Base-by-base conservation (phyloP, 805 yeast genomes). In the Clavispora fructus region DNA sequence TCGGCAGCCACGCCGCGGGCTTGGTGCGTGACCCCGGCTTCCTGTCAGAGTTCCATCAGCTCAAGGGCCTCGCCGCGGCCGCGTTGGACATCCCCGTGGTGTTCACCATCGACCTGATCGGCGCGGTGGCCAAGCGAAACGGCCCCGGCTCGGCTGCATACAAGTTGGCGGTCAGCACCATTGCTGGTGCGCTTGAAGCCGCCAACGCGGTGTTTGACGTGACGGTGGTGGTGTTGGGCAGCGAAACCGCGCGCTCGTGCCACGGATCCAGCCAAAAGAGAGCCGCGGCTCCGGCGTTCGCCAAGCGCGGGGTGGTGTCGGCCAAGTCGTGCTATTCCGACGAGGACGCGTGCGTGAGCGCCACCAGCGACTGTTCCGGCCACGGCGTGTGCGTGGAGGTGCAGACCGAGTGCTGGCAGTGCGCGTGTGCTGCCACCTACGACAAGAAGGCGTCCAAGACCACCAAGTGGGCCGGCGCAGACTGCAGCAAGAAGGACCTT, bases 401-500 rank as follows among this genome's bases (percentile, higher is more conserved):
- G 4, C 52, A 48, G 27, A 46, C 62, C 37, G 67, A 65, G 12
- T 73, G 79, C 59, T 80, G 78, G 77, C 64, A 69, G 40, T 80
- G 85, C 61, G 54, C 64, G 23, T 80, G 85, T 58, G 54, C 73
- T 2, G 58, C 82, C 13, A 68, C 77, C 6, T 63, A 58, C 40
- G 65, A 75, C 56, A 63, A 68, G 49, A 65, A 66, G 12, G 61
- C 68, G 12, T 68, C 69, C 32, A 67, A 68, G 48, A 78, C 83
- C 26, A 75, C 78, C 39, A 64, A 64, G 44, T 80, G 84, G 84
- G 62, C 78, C 1, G 85, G 85, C 23, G 55, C 53, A 47, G 78
- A 80, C 50, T 86, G 94, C 63, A 71, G 77, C 56, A 85, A 85
- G 74, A 73, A 72, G 56, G 91, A 87, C 57, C 74, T 85, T 48